Conservation (phyloP, 2,329 filamentous ascomycete genomes). For the Hypocreales sp. region DNA sequence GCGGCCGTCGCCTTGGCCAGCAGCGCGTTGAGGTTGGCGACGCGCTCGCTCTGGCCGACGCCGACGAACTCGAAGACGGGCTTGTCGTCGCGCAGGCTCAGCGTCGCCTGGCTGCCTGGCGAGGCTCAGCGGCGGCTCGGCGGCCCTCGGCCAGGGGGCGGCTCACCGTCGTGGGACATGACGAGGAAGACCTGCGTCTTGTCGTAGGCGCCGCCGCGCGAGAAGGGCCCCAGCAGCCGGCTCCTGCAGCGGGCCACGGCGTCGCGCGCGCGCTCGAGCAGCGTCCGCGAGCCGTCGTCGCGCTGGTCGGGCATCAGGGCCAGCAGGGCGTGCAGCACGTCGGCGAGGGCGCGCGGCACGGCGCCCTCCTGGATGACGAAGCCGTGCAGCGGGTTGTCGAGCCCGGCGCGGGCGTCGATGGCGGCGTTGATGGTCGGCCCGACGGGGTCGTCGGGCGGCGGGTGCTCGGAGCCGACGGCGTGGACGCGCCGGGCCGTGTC, state of each 20-base stretch:
- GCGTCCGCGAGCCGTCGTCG: no score
- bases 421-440: constrained; percentile 48
- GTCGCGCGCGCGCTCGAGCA: constrained; percentile 3
- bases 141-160: no score
- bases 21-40: constrained; percentile 33
- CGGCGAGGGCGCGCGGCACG: constrained; percentile 39
- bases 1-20: constrained; percentile 37
- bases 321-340: constrained; percentile 40
- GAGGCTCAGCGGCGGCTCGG: no score
- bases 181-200: constrained; percentile 48
- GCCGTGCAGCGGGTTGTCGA: constrained; percentile 40
- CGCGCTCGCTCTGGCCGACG: constrained; percentile 38
- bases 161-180: constrained; percentile 49
- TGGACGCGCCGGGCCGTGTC: no score
- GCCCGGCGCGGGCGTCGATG: constrained; percentile 38
- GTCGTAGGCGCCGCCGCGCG: constrained; percentile 36
- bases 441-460: constrained; percentile 33
- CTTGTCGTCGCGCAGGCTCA: constrained; percentile 44
- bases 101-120: constrained; percentile 40
- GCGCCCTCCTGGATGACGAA: constrained; percentile 50
- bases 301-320: constrained; percentile 37
- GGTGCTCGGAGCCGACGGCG: no score
- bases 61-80: constrained; percentile 44
- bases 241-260: constrained; percentile 19
- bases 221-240: constrained; percentile 43